phyloP scores from a whole-genome alignment of 495 filamentous ascomycete species.

The Aspergillus homomorphus region DNA sequence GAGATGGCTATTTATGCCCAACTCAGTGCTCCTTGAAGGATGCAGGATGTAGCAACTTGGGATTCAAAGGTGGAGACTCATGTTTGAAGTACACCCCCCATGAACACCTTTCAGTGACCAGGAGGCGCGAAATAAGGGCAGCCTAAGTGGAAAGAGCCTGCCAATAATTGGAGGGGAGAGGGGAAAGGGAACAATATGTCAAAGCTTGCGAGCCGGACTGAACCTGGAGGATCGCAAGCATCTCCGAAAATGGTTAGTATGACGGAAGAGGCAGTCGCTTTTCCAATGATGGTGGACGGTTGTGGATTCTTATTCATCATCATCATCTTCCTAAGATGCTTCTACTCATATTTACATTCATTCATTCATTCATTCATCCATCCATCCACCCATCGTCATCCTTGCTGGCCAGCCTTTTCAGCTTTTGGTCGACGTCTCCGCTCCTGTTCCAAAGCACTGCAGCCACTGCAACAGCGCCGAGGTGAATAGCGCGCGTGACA shows the following conservation, averaged over 20 bases:
- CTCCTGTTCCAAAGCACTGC: constrained; percentile 32
- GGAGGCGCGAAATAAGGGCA: no score
- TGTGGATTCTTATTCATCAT: neutral
- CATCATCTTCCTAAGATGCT: neutral
- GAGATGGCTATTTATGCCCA: neutral
- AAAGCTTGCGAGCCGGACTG: constrained; percentile 3
- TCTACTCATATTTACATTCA: no score
- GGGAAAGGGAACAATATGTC: neutral
- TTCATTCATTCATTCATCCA: no score
- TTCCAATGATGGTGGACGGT: neutral
- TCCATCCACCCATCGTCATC: no score
- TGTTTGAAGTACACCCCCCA: neutral
- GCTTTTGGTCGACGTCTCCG: neutral
- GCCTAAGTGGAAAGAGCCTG: no score
- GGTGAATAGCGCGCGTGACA: constrained; percentile 35
- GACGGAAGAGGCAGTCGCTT: constrained; percentile 1
- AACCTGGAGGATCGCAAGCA: constrained; percentile 27
- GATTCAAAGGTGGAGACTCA: neutral
- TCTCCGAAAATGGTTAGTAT: constrained; percentile 19
- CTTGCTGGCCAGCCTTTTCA: no score
- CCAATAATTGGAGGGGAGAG: neutral
- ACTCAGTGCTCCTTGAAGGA: neutral
- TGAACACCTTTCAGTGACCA: no score
- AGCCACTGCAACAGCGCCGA: constrained; percentile 48
- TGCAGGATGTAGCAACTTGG: neutral